Percentiles rank a stretch among this genome's conserved stretches.
These are phyloP conservation scores for Calonectria fujianensis DNA, from an alignment of 2,329 filamentous ascomycete species.

Conservation along the genomic window DNA sequence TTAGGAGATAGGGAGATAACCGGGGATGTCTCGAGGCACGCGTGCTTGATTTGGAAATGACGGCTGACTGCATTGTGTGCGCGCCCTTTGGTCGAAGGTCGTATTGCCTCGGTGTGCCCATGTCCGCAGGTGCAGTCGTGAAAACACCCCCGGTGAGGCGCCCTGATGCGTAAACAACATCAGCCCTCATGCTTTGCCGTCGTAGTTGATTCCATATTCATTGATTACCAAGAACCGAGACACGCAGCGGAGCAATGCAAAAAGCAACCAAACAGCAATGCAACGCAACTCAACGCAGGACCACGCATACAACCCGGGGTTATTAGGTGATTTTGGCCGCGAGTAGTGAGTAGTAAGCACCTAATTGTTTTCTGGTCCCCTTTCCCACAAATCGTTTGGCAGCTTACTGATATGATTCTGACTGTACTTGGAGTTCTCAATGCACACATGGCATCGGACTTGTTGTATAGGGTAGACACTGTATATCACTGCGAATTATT, in stretches of 20 bases:
- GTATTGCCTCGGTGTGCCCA: slow-evolving; percentile 9
- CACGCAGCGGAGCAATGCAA: not conserved
- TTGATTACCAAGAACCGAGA: not conserved
- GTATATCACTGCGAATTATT: slow-evolving; percentile 5
- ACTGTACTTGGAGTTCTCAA: slow-evolving; percentile 23
- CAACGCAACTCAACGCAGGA: not conserved
- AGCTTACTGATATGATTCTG: slow-evolving; percentile 33
- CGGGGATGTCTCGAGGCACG: slow-evolving; percentile 22
- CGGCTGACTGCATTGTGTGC: slow-evolving; percentile 29
- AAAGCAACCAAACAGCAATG: not conserved
- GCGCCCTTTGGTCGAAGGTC: slow-evolving; percentile 28
- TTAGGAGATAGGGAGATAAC: slow-evolving; percentile 32
- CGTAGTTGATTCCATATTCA: not conserved
- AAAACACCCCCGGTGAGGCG: not conserved
- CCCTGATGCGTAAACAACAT: not conserved
- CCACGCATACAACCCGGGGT: not conserved
- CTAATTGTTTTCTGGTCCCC: slow-evolving; percentile 1
- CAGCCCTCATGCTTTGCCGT: not conserved
- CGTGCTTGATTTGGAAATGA: slow-evolving; percentile 19
- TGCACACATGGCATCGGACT: not conserved
- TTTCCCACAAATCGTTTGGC: slow-evolving; percentile 16
- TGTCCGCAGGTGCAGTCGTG: not conserved
- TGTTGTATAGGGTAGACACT: slow-evolving; percentile 14
- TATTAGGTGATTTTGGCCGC: slow-evolving; percentile 3
- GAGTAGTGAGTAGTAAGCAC: slow-evolving; percentile 16